phyloP scores from a whole-genome alignment of 768 basidiomycete species.

The Serpula lacrymans region DNA sequence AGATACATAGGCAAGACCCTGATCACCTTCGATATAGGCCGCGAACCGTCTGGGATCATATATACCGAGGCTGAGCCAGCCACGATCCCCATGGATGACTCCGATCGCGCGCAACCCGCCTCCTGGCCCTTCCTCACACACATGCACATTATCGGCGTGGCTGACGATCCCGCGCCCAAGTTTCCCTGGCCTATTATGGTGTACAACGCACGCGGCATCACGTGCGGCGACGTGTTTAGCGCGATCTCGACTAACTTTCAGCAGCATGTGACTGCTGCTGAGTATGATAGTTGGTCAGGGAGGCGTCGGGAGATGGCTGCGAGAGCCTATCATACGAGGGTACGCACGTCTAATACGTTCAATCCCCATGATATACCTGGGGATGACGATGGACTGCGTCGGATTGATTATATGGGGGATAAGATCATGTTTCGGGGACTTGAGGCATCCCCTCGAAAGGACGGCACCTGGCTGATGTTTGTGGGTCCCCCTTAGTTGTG shows the following conservation, averaged over 20 bases:
- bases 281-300: conserved; percentile 20
- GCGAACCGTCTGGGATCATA: conserved; percentile 20
- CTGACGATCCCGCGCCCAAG: conserved; percentile 43
- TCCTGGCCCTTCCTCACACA: conserved; percentile 57
- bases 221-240: conserved; percentile 47
- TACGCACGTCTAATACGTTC: conserved; percentile 13
- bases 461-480: conserved; percentile 35
- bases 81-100: conserved; percentile 27
- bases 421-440: conserved; percentile 50
- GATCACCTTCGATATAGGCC: conserved; percentile 48
- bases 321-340: conserved; percentile 27
- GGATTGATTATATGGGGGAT: conserved; percentile 49
- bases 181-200: conserved; percentile 60
- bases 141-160: conserved; percentile 52
- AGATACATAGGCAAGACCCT: conserved; percentile 36
- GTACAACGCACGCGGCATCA: conserved; percentile 43
- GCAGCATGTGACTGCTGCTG: conserved; percentile 20
- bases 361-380: conserved; percentile 17
- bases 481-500: conserved; percentile 17
- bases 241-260: conserved; percentile 44
- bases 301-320: conserved; percentile 29
- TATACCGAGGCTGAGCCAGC: conserved; percentile 22
- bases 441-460: conserved; percentile 44
- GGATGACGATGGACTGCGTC: conserved; percentile 26
- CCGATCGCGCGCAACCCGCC: conserved; percentile 56